phyloP scores from a whole-genome alignment of 192 early-diverging fungal genomes.

The Mortierella hygrophila region DNA sequence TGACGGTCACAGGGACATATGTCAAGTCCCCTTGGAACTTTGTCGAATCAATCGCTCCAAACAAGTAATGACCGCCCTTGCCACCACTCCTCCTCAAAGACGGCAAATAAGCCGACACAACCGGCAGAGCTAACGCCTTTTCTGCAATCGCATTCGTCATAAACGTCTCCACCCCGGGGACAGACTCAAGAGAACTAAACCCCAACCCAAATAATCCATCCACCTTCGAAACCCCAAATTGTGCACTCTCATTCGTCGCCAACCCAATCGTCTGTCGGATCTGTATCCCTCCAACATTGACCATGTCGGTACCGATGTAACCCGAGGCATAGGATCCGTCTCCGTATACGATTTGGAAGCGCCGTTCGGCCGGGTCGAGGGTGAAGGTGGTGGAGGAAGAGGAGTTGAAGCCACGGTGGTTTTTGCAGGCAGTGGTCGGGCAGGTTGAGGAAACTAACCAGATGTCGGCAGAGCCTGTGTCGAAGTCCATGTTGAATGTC shows the following conservation, averaged over 20 bases:
- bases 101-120: constrained; percentile 70
- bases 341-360: constrained; percentile 70
- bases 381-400: constrained; percentile 66
- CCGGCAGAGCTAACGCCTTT: constrained; percentile 59
- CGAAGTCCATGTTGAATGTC: constrained; percentile 69
- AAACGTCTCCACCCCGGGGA: constrained; percentile 55
- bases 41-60: constrained; percentile 64
- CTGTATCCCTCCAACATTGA: constrained; percentile 67
- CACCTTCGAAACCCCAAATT: constrained; percentile 62
- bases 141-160: constrained; percentile 66
- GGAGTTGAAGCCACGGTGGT: constrained; percentile 64
- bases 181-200: constrained; percentile 57
- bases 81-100: constrained; percentile 54
- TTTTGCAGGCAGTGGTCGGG: constrained; percentile 33
- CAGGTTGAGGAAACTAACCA: constrained; percentile 67
- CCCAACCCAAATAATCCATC: constrained; percentile 73
- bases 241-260: constrained; percentile 64
- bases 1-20: constrained; percentile 61
- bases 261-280: constrained; percentile 70
- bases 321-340: constrained; percentile 65
- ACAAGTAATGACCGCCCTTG: constrained; percentile 58
- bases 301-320: constrained; percentile 58
- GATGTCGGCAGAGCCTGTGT: constrained; percentile 71
- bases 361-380: constrained; percentile 64
- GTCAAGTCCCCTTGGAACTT: constrained; percentile 59